Evolutionary conservation across 73 alveolate genomes (phyloP), one percentile per base, ranked within the genome.

Genomic region (Paramecium biaurelia): DNA sequence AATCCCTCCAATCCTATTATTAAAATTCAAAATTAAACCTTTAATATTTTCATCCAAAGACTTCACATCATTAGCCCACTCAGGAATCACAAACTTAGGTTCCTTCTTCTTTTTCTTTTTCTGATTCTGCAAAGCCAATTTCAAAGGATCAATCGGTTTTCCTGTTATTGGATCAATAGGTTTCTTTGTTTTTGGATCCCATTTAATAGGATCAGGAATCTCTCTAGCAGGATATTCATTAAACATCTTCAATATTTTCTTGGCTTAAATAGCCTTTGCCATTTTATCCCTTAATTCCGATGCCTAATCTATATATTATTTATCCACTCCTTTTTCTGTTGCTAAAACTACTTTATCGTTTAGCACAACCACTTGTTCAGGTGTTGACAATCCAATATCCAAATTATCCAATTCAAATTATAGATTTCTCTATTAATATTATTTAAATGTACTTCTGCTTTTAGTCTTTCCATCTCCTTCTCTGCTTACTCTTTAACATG

Each of bases 141-240:
- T 68, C 20, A 89, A 43, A 30, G 94, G 94, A 70, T 89, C 94
- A 21, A 92, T 92, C 10, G 94, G 95, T 92, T 94, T 93, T 41
- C 93, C 93, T 18, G 94, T 93, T 42, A 92, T 93, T 12, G 94
- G 92, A 76, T 94, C 95, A n/a, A 47, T 67, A 59, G 59, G 92
- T 82, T 92, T 96, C 89, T 92, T 93, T 56, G 94, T 96, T 45
- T 86, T 95, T 4, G 98, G 99, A 76, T 97, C 98, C 43, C 94
- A 95, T 53, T 92, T 96, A 72, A 95, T 97, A 11, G 96, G 97
- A 84, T 92, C 99, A 7, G 99, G 99, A 85, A 95, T 95, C 84
- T 96, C 99, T 85, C 99, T 93, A 23, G 92, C 95, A 14, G 99
- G 99, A 92, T 97, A 97, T 37, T 96, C 99, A 57, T 89, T 85